Evolutionary conservation across 1,284 basidiomycete genomes (phyloP).

Genomic region (Ceratorhiza oryzae-sativae): DNA sequence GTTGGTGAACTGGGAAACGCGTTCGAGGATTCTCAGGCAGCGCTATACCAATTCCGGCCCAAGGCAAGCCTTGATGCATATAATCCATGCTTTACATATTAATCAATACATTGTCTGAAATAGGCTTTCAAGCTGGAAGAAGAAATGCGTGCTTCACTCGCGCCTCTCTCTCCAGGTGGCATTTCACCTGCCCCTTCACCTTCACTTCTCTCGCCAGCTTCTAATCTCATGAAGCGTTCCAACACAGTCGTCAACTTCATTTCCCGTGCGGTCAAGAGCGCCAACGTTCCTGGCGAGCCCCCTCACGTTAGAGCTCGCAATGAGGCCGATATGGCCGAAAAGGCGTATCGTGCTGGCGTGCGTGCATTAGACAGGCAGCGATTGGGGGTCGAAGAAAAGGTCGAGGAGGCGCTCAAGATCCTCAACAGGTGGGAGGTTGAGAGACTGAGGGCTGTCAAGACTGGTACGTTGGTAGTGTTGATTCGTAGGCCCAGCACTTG

Average conservation of each 20-base stretch:
- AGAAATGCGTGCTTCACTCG: constrained; percentile 29
- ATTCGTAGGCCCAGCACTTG: constrained; percentile 31
- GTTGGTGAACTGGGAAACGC: constrained; percentile 79
- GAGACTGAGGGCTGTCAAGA: constrained; percentile 80
- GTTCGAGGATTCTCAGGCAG: constrained; percentile 76
- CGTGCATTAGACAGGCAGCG: constrained; percentile 80
- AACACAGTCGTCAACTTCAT: constrained; percentile 74
- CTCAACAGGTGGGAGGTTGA: constrained; percentile 88
- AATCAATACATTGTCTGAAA: constrained; percentile 1
- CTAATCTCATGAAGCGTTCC: constrained; percentile 70
- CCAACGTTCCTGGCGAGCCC: constrained; percentile 61
- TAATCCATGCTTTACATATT: not conserved
- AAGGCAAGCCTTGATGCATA: constrained; percentile 58
- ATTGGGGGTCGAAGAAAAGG: constrained; percentile 80
- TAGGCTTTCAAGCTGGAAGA: constrained; percentile 70
- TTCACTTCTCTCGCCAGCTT: constrained; percentile 54
- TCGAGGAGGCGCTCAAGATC: constrained; percentile 80
- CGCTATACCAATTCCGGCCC: constrained; percentile 79
- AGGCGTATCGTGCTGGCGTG: constrained; percentile 74
- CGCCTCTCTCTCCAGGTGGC: constrained; percentile 14
- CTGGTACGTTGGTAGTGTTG: constrained; percentile 57
- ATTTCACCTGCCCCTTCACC: constrained; percentile 36
- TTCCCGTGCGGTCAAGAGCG: constrained; percentile 66
- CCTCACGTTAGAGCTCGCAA: constrained; percentile 70
- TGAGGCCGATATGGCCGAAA: constrained; percentile 81